These are phyloP conservation scores for Aspergillus alliaceus DNA, from an alignment of 2,329 filamentous ascomycete genomes.

Conservation along the genomic window DNA sequence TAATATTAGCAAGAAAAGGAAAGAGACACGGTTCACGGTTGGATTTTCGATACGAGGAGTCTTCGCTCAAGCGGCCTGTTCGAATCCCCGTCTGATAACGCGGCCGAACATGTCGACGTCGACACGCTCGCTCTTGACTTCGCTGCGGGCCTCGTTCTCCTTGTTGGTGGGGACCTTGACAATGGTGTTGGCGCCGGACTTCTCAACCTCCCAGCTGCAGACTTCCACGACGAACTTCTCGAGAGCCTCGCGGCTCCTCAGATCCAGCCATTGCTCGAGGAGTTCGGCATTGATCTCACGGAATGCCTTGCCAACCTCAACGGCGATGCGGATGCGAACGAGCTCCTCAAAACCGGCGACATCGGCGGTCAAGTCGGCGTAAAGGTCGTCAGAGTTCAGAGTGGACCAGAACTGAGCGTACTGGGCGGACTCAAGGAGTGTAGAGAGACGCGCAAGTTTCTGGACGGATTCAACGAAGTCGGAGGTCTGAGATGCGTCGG, in stretches of 20 bases:
- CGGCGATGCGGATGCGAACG: slow-evolving; percentile 84
- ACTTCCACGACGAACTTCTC: slow-evolving; percentile 80
- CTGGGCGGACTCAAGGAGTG: slow-evolving; percentile 83
- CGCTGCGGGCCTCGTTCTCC: slow-evolving; percentile 96
- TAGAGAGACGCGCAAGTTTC: slow-evolving; percentile 82
- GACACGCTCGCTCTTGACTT: slow-evolving; percentile 95
- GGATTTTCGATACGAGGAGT: neutral
- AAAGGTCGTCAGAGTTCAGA: slow-evolving; percentile 89
- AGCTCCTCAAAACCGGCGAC: slow-evolving; percentile 93
- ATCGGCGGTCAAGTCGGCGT: slow-evolving; percentile 92
- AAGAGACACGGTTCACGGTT: neutral
- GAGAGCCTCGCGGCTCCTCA: slow-evolving; percentile 63
- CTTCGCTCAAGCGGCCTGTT: slow-evolving; percentile 65
- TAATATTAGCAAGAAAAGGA: slow-evolving; percentile 18
- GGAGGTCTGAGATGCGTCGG: slow-evolving; percentile 41
- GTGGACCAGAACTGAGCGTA: slow-evolving; percentile 93
- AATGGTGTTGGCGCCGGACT: slow-evolving; percentile 33
- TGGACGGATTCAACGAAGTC: slow-evolving; percentile 80
- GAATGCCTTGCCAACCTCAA: slow-evolving; percentile 78
- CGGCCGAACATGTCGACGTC: slow-evolving; percentile 53
- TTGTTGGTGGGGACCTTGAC: slow-evolving; percentile 87
- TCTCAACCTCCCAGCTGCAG: slow-evolving; percentile 81
- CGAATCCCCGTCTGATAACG: slow-evolving; percentile 80
- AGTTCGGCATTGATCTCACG: slow-evolving; percentile 68
- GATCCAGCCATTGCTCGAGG: slow-evolving; percentile 73